Percentiles rank a stretch among this genome's conserved stretches.
Conservation (phyloP, 306 rosid genomes). For the Delonix regia region DNA sequence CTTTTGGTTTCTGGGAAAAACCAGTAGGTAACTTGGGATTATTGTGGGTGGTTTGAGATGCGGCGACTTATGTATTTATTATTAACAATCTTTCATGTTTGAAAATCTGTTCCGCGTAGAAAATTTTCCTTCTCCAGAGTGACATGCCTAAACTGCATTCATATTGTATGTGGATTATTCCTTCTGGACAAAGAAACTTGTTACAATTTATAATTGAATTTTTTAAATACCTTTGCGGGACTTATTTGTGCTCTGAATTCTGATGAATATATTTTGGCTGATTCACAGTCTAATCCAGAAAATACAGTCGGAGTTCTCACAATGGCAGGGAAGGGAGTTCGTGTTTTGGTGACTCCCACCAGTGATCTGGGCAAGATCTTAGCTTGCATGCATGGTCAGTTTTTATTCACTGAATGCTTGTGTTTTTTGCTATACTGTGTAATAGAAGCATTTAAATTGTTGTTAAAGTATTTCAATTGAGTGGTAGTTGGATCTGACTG, state of each 20-base stretch:
- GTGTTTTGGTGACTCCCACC: constrained; percentile 78
- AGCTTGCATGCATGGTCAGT: constrained; percentile 79
- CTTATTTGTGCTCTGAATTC: background rate
- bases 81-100: background rate
- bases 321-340: constrained; percentile 82
- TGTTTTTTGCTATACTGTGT: background rate
- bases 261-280: constrained; percentile 33
- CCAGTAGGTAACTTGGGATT: background rate
- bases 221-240: background rate
- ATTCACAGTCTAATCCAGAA: constrained; percentile 73
- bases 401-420: background rate
- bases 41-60: constrained; percentile 10
- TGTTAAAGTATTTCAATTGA: background rate
- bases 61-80: constrained; percentile 9
- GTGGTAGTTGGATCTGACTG: background rate
- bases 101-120: background rate
- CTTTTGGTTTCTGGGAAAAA: constrained; percentile 11
- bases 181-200: background rate
- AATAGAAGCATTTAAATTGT: background rate
- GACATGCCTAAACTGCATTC: background rate
- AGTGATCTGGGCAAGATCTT: constrained; percentile 80
- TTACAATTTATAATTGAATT: constrained; percentile 9
- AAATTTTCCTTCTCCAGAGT: background rate
- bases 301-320: constrained; percentile 80
- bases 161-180: background rate